A percentile compares a stretch with the other conserved stretches of the same genome.
phyloP scores from a whole-genome alignment of 345 rosid species.

The Nephelium lappaceum region DNA sequence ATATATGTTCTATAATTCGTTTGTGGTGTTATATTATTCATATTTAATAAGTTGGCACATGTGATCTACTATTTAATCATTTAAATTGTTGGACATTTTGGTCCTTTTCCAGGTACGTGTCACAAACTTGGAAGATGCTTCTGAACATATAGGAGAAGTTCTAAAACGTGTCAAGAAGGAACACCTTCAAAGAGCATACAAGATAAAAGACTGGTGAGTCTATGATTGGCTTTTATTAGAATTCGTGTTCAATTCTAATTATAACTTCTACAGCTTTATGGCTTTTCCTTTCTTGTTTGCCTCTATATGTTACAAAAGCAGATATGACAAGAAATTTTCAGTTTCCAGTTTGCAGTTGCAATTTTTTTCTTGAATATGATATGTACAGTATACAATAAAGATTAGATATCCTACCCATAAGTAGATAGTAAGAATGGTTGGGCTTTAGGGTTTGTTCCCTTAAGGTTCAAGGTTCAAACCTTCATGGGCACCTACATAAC shows the following conservation, averaged over 20 bases:
- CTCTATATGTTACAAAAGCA: not conserved
- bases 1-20: not conserved
- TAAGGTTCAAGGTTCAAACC: too few relatives aligned
- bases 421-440: too few relatives aligned
- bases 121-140: conserved; percentile 82
- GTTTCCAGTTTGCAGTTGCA: too few relatives aligned
- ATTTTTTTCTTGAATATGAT: too few relatives aligned
- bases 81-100: not conserved
- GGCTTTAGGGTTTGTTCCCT: too few relatives aligned
- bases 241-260: not conserved
- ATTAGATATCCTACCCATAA: too few relatives aligned
- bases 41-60: not conserved
- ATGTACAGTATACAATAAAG: too few relatives aligned
- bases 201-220: conserved; percentile 77
- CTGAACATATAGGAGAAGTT: conserved; percentile 92
- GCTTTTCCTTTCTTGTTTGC: not conserved
- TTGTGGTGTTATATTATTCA: not conserved
- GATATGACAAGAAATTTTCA: not conserved
- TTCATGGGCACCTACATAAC: too few relatives aligned
- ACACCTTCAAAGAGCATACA: conserved; percentile 86
- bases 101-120: conserved; percentile 61
- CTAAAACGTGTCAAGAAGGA: conserved; percentile 87
- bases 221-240: not conserved
- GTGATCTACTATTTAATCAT: not conserved
- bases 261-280: not conserved